A percentile compares a stretch with the other conserved stretches of the same genome.
Conservation (phyloP, 1,139 yeast species). For the Yamadazyma buinensis region DNA sequence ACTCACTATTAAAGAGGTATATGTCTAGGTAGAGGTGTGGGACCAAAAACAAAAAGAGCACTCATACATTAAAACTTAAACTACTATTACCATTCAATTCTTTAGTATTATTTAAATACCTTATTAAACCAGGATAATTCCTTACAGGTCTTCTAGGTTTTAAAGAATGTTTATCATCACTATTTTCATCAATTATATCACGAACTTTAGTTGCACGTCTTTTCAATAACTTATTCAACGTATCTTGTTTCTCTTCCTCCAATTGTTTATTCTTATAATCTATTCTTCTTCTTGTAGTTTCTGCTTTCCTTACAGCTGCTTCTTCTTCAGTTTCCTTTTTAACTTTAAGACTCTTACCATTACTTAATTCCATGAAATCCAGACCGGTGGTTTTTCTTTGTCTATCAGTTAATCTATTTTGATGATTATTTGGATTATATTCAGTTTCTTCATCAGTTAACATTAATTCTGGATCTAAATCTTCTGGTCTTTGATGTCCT, state of each 20-base stretch:
- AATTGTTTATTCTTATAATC: constrained; percentile 78
- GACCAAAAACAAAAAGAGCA: no score
- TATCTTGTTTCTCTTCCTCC: constrained; percentile 91
- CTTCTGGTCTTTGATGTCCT: constrained; percentile 16
- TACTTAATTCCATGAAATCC: constrained; percentile 24
- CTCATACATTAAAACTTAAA: constrained; percentile 16
- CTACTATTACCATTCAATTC: constrained; percentile 18
- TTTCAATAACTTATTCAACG: constrained; percentile 78
- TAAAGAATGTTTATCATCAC: constrained; percentile 16
- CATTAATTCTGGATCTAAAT: constrained; percentile 36
- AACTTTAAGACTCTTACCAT: constrained; percentile 18
- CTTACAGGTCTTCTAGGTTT: constrained; percentile 35
- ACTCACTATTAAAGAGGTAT: no score
- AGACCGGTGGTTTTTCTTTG: constrained; percentile 48
- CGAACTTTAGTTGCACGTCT: constrained; percentile 74
- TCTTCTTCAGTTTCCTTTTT: constrained; percentile 76
- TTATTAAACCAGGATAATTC: constrained; percentile 29
- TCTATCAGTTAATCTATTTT: constrained; percentile 58
- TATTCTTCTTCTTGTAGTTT: constrained; percentile 82
- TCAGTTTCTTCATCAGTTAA: constrained; percentile 45
- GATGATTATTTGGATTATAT: constrained; percentile 44
- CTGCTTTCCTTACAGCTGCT: constrained; percentile 75
- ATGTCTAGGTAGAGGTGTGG: no score
- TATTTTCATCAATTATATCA: constrained; percentile 11
- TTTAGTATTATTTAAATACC: constrained; percentile 17